Base-by-base conservation (phyloP, 202 grass and related monocot species). In the Eragrostis tef region DNA sequence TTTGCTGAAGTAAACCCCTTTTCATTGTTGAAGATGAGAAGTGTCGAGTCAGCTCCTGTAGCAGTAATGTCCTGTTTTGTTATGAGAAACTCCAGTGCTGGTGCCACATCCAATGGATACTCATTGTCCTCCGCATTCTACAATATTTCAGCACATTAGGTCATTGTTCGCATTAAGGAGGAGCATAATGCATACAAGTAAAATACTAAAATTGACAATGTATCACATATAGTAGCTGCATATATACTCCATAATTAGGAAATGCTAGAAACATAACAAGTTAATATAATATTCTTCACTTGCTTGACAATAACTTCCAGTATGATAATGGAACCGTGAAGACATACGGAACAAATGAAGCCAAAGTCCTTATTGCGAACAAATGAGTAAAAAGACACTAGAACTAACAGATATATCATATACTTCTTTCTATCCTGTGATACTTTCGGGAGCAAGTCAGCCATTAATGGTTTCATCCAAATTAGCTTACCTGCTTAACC, bases 81-180 rank as follows among this genome's bases (percentile, higher is more conserved):
- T 42, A 92, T 48, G 7, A 94, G 52, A 44, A 94, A 94, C 53
- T 92, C 87, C 44, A 94, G 70, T 10, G 85, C 80, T 13, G 85
- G 87, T n/a, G 74, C 74, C 21, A 88, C 83, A 34, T 56, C 65
- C 67, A 39, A 57, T 15, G 71, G 62, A 59, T 95, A 95, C 62
- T 90, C 75, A 39, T 95, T 95, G 31, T 95, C 93, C 73, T 95
- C 89, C 17, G 87, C 93, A 63, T 95, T 94, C 87, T 94, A 26
- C 22, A 63, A 47, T 25, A 29, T 29, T 19, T 29, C 12, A 19
- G 19, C 1, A 47, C 25, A 12, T 77, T 63, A 48, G 57, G 14
- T 6, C 4, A 6, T 75, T 26, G 19, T 75, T 44, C 36, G 0
- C n/a, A 26, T 45, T 7, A 34, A 34, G 31, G 31, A 34, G 31